Base-by-base conservation (phyloP, 2,329 filamentous ascomycete genomes). In the Cladosporium sp. region DNA sequence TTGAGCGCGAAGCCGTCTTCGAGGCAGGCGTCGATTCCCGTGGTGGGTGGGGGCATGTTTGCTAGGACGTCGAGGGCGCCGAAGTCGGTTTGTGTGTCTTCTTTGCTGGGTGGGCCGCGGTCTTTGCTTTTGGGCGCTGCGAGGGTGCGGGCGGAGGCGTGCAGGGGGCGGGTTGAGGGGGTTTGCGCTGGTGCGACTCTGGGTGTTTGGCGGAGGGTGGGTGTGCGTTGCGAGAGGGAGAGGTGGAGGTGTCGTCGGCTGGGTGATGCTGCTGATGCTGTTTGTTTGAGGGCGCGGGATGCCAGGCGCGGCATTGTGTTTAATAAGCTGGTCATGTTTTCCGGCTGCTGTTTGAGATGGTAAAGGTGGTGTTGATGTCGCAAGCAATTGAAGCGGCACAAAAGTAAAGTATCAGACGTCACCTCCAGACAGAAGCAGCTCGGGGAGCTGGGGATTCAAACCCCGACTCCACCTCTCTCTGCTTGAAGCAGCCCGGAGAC, bases 1-100 rank as follows among this genome's bases (percentile, higher is more conserved):
- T 93, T 86, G 39, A 98, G 75, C 56, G 86, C 82, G 68, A 98
- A 98, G 1, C 93, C 93, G 60, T 92, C 84, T 53, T 78, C 73
- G 52, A 86, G 81, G 70, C 88, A 95, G 5, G 86, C 83, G 60
- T 96, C 90, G 39, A 98, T 82, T 2, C 83, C 83, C 0, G 89
- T 95, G 0, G 89, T 83, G 0, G 92, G 93, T 3, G 80, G 75
- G 0, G 89, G 86, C 1, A 83, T 82, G 57, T 82, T 83, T 35
- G 81, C 84, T 4, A 97, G 77, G 6, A 98, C 84, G 66, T 98
- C 84, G 56, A 97, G 77, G 12, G 79, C 77, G 36, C 71, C 73
- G 59, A 97, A 89, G 69, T 93, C 85, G 2, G 83, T 85, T 59
- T 80, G 80, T 1, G 82, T 84, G 43, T 78, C 72, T 72, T 85